Conservation (phyloP, 2,329 filamentous ascomycete genomes). For the Calonectria multiphialidica region DNA sequence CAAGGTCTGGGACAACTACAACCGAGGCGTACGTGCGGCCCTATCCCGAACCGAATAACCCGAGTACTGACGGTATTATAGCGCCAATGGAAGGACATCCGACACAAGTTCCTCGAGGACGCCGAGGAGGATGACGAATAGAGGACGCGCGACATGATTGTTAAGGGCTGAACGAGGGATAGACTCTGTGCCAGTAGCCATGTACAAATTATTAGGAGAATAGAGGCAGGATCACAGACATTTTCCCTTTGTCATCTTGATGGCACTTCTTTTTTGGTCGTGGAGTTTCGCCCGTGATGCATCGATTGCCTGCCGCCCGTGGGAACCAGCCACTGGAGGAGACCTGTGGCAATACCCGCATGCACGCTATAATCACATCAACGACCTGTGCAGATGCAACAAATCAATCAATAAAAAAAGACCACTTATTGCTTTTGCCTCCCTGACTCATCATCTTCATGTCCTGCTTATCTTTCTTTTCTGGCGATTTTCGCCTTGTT, state of each 20-base stretch:
- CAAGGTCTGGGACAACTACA: constrained; percentile 89
- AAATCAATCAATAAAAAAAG: constrained; percentile 7
- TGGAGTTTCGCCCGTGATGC: constrained; percentile 16
- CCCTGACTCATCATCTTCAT: constrained; percentile 5
- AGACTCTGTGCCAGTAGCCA: constrained; percentile 45
- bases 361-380: not conserved
- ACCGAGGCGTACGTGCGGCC: constrained; percentile 82
- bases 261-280: not conserved
- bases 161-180: constrained; percentile 34
- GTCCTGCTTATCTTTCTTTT: not conserved
- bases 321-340: not conserved
- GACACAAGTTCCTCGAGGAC: constrained; percentile 83
- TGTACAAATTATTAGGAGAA: constrained; percentile 49
- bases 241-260: constrained; percentile 28
- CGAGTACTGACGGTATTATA: constrained; percentile 55
- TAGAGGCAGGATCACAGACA: constrained; percentile 43
- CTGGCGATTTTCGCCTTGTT: not conserved
- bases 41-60: not conserved
- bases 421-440: not conserved
- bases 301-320: constrained; percentile 1
- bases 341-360: constrained; percentile 4
- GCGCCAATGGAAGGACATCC: constrained; percentile 99
- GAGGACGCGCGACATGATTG: constrained; percentile 28
- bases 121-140: constrained; percentile 65
- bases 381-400: not conserved